Base-by-base conservation (phyloP, 805 yeast species). In the Saturnispora zaruensis region DNA sequence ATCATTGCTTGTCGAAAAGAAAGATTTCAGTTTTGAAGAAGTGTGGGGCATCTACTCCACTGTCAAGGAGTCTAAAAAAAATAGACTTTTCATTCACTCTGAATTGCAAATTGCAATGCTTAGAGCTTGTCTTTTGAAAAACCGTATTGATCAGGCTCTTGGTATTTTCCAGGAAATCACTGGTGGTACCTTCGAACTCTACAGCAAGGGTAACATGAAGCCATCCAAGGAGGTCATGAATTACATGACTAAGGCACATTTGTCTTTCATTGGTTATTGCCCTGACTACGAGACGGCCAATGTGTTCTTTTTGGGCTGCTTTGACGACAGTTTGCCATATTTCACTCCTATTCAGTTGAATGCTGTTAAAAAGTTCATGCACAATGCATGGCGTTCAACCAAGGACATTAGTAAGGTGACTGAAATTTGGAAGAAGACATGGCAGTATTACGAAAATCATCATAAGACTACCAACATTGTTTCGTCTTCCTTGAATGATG, bases 241-340 rank as follows among this genome's bases (percentile, higher is more conserved):
- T 41, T 76, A 82, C 32, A 68, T 85, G 64, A 76, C 84, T 21
- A 86, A 82, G 60, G 82, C 87, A 43, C 96, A 87, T 69, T 72
- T 85, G 53, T 72, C 82, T 4, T 87, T 87, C 58, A 80, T 87
- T 60, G 93, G 93, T 43, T 79, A 77, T 56, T 84, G 88, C 65
- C 74, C 75, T 58, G 89, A 87, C 62, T 69, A 82, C 51, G 70
- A 72, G 41, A 81, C 88, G 42, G 86, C 95, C 2, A 76, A 77
- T 58, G 77, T 79, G 34, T 87, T 87, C 61, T 86, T 84, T 62
- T 81, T 81, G 56, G 83, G 82, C 61, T 90, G 87, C 4, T 65
- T 84, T 40, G 72, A 73, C 48, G 74, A 73, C 52, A 79, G 78
- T 53, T 76, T 84, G 71, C 95, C 95, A 9, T 87, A 87, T 63